Evolutionary conservation across 2,329 filamentous ascomycete genomes (phyloP).

Genomic region (Biscogniauxia mediterranea): DNA sequence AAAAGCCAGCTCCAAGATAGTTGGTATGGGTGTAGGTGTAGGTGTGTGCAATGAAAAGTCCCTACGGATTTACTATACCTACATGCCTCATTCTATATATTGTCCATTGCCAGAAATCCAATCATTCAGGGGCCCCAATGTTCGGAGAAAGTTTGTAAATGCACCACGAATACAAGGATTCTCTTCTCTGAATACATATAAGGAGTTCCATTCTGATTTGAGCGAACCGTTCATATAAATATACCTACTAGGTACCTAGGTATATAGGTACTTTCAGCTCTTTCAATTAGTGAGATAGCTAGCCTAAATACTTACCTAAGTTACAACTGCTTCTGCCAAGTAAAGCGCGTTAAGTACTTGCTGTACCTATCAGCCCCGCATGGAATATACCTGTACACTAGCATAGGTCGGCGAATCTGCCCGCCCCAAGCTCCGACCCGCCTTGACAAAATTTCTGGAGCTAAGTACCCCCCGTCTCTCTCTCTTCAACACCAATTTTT

Average conservation of each 20-base stretch:
- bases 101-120: slow-evolving; percentile 14
- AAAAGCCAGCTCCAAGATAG: slow-evolving; percentile 3
- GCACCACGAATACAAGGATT: neutral
- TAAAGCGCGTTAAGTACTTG: too few relatives aligned
- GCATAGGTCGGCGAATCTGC: slow-evolving; percentile 27
- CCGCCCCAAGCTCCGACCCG: slow-evolving; percentile 26
- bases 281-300: too few relatives aligned
- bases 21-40: neutral
- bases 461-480: slow-evolving; percentile 9
- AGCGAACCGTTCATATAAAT: too few relatives aligned
- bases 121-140: neutral
- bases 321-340: too few relatives aligned
- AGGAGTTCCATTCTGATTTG: too few relatives aligned
- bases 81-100: slow-evolving; percentile 3
- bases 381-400: too few relatives aligned
- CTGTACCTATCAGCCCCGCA: too few relatives aligned
- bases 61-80: neutral
- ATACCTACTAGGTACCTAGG: too few relatives aligned
- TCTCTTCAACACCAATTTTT: slow-evolving; percentile 1
- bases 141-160: neutral
- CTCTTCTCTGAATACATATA: too few relatives aligned
- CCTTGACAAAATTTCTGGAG: slow-evolving; percentile 33
- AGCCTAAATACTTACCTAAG: too few relatives aligned
- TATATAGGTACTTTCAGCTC: too few relatives aligned
- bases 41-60: slow-evolving; percentile 1